Evolutionary conservation across 139 green algal genomes (phyloP), one percentile per base, ranked within the genome.

Genomic region (Cymbomonas tetramitiformis): DNA sequence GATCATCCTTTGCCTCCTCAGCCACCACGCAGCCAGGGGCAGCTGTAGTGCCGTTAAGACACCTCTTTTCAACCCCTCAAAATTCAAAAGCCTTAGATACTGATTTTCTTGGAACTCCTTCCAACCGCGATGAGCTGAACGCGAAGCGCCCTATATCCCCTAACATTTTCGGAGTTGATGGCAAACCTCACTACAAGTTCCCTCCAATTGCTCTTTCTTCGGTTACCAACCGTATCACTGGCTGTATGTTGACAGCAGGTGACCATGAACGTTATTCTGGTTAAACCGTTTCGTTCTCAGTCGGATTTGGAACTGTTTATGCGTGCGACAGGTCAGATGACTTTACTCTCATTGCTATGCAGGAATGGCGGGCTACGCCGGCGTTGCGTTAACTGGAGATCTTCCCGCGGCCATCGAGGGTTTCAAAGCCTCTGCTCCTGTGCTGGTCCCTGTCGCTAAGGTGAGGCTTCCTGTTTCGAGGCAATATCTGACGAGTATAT

Each of bases 131-230:
- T n/a, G n/a, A n/a, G n/a, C n/a, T n/a, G n/a, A n/a, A n/a, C n/a
- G n/a, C n/a, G n/a, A 88, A 90, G 69, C 79, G 88, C 31, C 88
- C 88, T 0, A 61, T 94, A 10, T 92, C 85, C 0, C 88, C 88
- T 1, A 80, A 96, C 56, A 83, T 96, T 9, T 79, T 95, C 51
- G 81, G 87, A 47, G 69, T 93, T 21, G 78, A 86, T 63, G 65
- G 65, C 30, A 77, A 71, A 40, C 49, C 72, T 4, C 88, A 96
- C 64, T 96, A 96, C 71, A 90, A 90, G 60, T 82, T 96, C 36
- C 88, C 88, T 0, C 43, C 82, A 41, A 79, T 72, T 0, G 86
- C 88, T 2, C 32, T 94, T 0, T 83, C 67, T 30, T 95, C 87
- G 3, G 88, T 96, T 57, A 66, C 75, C 9, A 96, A 95, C 68